Base-by-base conservation (phyloP, 2,329 filamentous ascomycete genomes). In the Colletotrichum noveboracense region DNA sequence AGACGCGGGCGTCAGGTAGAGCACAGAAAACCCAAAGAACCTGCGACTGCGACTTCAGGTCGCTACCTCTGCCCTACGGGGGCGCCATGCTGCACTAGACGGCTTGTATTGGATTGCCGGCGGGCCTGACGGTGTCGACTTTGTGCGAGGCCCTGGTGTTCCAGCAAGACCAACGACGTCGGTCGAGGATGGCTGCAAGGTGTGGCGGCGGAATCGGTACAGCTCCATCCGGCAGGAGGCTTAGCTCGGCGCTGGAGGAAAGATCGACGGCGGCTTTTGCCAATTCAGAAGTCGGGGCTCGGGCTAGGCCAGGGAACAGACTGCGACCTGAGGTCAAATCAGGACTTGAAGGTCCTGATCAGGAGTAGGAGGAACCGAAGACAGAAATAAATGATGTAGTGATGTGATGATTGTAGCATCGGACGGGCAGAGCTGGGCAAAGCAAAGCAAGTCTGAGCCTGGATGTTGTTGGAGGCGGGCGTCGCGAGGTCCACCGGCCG, bases 261-360 rank as follows among this genome's bases (percentile, higher is more conserved):
- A 24, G 74, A 75, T 75, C 73, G 73, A 73, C 73, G 67, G 70
- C 73, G 64, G 64, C 70, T 43, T 73, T 69, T 73, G 70, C 74
- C 65, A 24, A 24, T 75, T 73, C 21, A n/a, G 70, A 58, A 73
- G 56, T 34, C 21, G 21, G 26, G 32, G 24, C 56, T 73, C 58
- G 64, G 64, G 58, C 70, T 64, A 34, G 64, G 61, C 73, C 73
- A 68, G 64, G 70, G 38, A 68, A 68, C 38, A 61, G 43, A 61
- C 55, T 34, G 43, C 55, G 38, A 52, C 26, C 56, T 55, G 58
- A 58, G 64, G 64, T 58, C 70, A 62, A 64, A 65, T 73, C 43
- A 30, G 60, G 70, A 73, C 64, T 21, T 48, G 55, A 58, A 38
- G 48, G 21, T 75, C 36, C 30, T 48, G 56, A 58, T 73, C 48